phyloP scores from a whole-genome alignment of 1,139 yeast species.

The Geotrichum klebahnii region DNA sequence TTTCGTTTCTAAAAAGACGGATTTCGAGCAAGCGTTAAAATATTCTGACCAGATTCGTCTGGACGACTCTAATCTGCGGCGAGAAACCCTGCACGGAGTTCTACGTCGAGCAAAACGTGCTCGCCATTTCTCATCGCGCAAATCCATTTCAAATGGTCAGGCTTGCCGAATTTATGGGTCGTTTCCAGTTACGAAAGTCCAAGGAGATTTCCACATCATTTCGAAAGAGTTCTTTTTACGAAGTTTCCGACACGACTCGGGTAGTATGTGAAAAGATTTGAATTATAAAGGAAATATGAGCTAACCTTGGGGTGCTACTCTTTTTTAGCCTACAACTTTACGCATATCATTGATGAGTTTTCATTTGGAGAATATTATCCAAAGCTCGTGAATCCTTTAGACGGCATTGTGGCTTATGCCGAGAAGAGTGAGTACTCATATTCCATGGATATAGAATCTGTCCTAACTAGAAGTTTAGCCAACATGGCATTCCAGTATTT shows the following conservation, averaged over 20 bases:
- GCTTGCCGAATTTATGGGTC: conserved; percentile 89
- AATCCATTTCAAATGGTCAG: conserved; percentile 36
- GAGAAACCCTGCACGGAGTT: conserved; percentile 27
- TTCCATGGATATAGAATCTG: conserved; percentile 8
- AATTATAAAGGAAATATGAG: neutral
- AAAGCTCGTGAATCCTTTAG: conserved; percentile 78
- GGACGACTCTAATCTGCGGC: conserved; percentile 14
- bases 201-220: conserved; percentile 81
- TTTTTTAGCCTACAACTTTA: conserved; percentile 49
- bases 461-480: conserved; percentile 14
- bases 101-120: conserved; percentile 26
- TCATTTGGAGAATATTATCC: conserved; percentile 92
- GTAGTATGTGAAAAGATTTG: conserved; percentile 44
- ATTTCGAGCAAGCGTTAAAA: conserved; percentile 9
- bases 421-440: conserved; percentile 33
- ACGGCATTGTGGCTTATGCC: conserved; percentile 45
- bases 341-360: conserved; percentile 80
- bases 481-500: conserved; percentile 49
- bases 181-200: conserved; percentile 79
- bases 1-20: too few relatives aligned
- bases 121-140: conserved; percentile 12
- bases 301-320: neutral
- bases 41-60: conserved; percentile 16
- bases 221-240: conserved; percentile 20
- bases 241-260: conserved; percentile 46